Evolutionary conservation across 2,329 filamentous ascomycete species (phyloP), one percentile per base, ranked within the genome.

Genomic region (Colletotrichum viniferum): DNA sequence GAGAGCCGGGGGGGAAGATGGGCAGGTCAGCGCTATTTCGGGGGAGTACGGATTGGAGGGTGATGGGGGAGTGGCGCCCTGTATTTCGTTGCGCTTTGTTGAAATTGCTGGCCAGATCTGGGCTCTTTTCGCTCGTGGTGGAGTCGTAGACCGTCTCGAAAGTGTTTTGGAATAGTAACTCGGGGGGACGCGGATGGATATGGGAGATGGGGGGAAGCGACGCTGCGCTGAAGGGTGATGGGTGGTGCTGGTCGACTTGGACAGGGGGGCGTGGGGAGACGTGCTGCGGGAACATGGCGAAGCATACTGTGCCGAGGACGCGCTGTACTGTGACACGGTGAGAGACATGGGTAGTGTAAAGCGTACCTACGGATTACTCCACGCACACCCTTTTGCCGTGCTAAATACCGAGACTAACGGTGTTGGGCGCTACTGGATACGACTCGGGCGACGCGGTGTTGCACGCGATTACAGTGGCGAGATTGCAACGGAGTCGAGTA

Each of bases 131-230:
- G 69, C 48, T 72, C 24, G 70, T 56, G 36, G 75, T 71, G 66
- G 71, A 64, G 71, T 73, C 62, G 76, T 32, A 58, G 67, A 26
- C 67, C 71, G 78, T 79, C 78, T 79, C 78, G 77, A 79, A 76
- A 77, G 77, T 77, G 77, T 79, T 78, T 79, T 75, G 74, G 76
- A 76, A 69, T 69, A 65, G 62, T 34, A 70, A 32, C 24, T 74
- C 67, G 71, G 74, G 76, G 73, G 76, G 71, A 69, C 14, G 64
- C 70, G 67, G 76, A 77, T 71, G 76, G 74, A 74, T 74, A 76
- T 74, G 75, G 74, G 76, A 76, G 73, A 72, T 36, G 32, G 58
- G 70, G 48, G 58, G 74, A 55, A 72, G 55, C 63, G 43, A 73
- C 63, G 32, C 67, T 48, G 18, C n/a, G 21, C 32, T 69, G 66